phyloP scores from a whole-genome alignment of 805 yeast species.

The Yarrowia osloensis region DNA sequence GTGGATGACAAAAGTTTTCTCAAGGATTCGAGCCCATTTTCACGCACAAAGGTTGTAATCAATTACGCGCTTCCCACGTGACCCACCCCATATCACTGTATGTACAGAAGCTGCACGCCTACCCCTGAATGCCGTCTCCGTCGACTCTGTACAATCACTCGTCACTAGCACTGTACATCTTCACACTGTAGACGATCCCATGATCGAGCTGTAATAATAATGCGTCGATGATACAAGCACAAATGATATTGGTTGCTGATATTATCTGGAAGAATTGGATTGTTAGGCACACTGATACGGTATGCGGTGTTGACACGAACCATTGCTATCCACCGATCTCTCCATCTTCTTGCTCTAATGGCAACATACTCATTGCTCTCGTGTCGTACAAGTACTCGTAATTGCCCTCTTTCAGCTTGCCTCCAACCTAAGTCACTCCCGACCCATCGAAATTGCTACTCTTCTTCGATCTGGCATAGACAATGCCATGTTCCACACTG shows the following conservation, averaged over 20 bases:
- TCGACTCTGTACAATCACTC: not conserved
- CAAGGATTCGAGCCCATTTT: too few relatives aligned
- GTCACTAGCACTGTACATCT: not conserved
- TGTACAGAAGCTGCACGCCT: not conserved
- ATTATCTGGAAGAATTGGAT: not conserved
- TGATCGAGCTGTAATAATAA: not conserved
- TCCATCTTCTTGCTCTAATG: not conserved
- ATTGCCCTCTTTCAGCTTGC: not conserved
- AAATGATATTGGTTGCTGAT: not conserved
- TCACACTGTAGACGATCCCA: not conserved
- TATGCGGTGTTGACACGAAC: not conserved
- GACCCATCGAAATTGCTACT: not conserved
- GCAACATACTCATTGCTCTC: not conserved
- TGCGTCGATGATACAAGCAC: not conserved
- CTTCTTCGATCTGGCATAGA: slow-evolving; percentile 9
- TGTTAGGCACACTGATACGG: not conserved
- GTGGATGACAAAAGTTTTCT: too few relatives aligned
- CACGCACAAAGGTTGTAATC: too few relatives aligned
- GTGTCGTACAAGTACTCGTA: not conserved
- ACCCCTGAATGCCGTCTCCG: not conserved
- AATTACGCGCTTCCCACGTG: too few relatives aligned
- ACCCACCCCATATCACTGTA: too few relatives aligned
- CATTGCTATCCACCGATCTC: not conserved
- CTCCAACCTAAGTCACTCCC: not conserved
- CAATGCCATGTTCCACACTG: slow-evolving; percentile 9